phyloP scores from a whole-genome alignment of 192 early-diverging fungal genomes.

The Linderina pennispora region DNA sequence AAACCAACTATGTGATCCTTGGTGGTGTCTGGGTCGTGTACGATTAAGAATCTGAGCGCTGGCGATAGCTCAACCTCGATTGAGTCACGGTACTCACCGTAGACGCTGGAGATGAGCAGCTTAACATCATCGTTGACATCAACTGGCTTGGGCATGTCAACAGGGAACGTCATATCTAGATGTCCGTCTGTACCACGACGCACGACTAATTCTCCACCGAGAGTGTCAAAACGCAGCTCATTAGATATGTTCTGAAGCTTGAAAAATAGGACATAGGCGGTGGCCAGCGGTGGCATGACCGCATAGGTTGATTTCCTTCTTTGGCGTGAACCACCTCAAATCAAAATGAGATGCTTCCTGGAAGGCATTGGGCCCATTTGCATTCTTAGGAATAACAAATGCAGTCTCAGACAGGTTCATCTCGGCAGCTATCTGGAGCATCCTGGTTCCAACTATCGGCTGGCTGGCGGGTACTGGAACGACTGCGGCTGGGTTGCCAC shows the following conservation, averaged over 20 bases:
- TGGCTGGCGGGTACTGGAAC: slow-evolving; percentile 14
- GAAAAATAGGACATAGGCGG: too few species aligned
- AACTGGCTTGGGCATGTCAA: slow-evolving; percentile 7
- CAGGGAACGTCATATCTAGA: slow-evolving; percentile 7
- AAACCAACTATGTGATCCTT: not conserved
- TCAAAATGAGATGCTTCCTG: not conserved
- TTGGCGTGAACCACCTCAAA: slow-evolving; percentile 47
- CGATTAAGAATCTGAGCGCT: slow-evolving; percentile 9
- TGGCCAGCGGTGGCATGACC: too few species aligned
- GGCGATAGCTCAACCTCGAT: slow-evolving; percentile 16
- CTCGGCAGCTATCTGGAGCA: slow-evolving; percentile 32
- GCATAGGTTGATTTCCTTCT: slow-evolving; percentile 32
- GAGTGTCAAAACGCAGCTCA: slow-evolving; percentile 27
- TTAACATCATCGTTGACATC: slow-evolving; percentile 6
- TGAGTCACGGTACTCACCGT: not conserved
- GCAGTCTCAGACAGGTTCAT: slow-evolving; percentile 48
- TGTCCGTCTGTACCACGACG: not conserved
- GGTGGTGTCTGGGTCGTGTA: slow-evolving; percentile 3
- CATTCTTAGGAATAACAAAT: slow-evolving; percentile 18
- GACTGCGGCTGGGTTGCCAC: slow-evolving; percentile 38
- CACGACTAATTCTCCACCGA: slow-evolving; percentile 17
- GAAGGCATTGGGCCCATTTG: too few species aligned
- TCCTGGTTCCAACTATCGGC: slow-evolving; percentile 2
- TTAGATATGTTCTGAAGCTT: slow-evolving; percentile 1
- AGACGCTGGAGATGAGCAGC: slow-evolving; percentile 1